Evolutionary conservation across 2,329 filamentous ascomycete species (phyloP).

Genomic region (Neonectria faginata): DNA sequence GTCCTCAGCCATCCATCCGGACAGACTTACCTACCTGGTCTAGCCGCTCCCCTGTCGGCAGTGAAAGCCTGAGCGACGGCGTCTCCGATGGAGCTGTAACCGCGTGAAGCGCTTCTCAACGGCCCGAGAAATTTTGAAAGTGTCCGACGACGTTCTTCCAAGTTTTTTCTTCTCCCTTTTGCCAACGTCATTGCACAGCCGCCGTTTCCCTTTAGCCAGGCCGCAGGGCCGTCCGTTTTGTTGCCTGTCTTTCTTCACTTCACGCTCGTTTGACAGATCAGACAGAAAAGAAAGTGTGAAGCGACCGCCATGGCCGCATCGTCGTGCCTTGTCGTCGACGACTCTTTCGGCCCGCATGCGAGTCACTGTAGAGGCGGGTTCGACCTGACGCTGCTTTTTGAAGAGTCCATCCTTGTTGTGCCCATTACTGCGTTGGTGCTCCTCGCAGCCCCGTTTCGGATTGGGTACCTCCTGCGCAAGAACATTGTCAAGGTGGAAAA

Average conservation of each 20-base stretch:
- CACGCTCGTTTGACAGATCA: background rate
- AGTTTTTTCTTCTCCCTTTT: background rate
- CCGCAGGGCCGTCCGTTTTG: slow-evolving; percentile 15
- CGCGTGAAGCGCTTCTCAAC: background rate
- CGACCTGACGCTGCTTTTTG: slow-evolving; percentile 62
- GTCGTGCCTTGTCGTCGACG: slow-evolving; percentile 28
- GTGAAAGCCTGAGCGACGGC: background rate
- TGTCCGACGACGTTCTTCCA: slow-evolving; percentile 9
- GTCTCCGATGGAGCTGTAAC: too few species aligned
- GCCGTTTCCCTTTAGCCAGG: background rate
- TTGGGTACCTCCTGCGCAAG: slow-evolving; percentile 34
- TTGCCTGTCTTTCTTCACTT: background rate
- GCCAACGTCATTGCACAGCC: background rate
- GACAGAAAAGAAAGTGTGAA: background rate
- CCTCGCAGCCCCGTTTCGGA: slow-evolving; percentile 42
- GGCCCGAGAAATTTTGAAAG: background rate
- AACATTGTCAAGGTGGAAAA: slow-evolving; percentile 36
- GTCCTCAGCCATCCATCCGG: background rate
- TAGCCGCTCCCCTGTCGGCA: background rate
- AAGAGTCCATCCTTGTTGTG: slow-evolving; percentile 49
- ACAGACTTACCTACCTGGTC: too few species aligned
- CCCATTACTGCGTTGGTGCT: slow-evolving; percentile 45
- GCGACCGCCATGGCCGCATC: slow-evolving; percentile 21
- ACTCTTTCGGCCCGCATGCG: slow-evolving; percentile 38
- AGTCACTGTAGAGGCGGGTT: slow-evolving; percentile 54